Conservation (phyloP, 2,329 filamentous ascomycete genomes). For the Lachnellula occidentalis region DNA sequence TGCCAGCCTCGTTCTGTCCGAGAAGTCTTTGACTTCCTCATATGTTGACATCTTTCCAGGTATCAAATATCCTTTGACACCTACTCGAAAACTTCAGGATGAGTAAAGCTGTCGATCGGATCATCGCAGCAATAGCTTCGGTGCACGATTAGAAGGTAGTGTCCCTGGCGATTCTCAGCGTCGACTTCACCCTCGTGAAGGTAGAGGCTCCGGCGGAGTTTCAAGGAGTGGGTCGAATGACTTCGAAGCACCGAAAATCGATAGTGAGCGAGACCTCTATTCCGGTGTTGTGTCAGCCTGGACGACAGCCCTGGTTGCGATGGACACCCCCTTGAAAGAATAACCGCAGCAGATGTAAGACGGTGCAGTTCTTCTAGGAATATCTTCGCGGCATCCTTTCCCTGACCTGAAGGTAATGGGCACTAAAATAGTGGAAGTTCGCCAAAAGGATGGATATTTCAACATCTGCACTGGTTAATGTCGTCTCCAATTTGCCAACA, state of each 20-base stretch:
- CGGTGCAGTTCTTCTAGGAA: neutral
- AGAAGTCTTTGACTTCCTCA: too few species aligned
- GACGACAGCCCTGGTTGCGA: neutral
- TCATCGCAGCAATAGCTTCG: neutral
- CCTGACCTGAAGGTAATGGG: neutral
- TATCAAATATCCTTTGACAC: too few species aligned
- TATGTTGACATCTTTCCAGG: too few species aligned
- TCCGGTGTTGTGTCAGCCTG: neutral
- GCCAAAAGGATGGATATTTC: neutral
- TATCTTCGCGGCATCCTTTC: neutral
- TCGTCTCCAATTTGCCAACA: neutral
- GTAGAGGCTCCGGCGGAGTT: neutral
- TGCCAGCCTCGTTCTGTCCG: too few species aligned
- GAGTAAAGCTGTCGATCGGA: neutral
- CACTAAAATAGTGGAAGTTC: neutral
- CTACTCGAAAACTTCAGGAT: too few species aligned
- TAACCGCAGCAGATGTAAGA: neutral
- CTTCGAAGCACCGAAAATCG: neutral
- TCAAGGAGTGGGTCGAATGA: neutral
- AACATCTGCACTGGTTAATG: neutral
- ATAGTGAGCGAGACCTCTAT: neutral
- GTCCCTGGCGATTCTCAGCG: neutral
- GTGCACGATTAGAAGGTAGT: neutral
- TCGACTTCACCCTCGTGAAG: neutral
- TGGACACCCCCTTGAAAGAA: neutral